Evolutionary conservation across 2,329 filamentous ascomycete species (phyloP).

Genomic region (Aspergillus fischeri): DNA sequence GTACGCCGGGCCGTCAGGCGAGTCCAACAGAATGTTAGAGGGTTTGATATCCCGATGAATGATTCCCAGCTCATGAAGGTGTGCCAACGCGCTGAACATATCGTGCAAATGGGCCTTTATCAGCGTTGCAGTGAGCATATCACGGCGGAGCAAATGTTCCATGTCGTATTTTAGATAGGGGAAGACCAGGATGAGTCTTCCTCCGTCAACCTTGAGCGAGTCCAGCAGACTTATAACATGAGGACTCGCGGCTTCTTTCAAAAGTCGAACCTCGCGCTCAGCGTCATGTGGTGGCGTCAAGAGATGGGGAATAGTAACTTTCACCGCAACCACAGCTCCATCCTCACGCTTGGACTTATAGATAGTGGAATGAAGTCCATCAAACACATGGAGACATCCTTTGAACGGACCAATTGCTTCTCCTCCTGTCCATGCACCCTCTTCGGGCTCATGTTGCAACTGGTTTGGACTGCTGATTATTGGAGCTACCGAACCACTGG

Average conservation of each 20-base stretch:
- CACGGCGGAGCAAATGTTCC: conserved; percentile 57
- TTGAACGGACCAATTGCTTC: conserved; percentile 52
- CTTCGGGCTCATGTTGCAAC: conserved; percentile 16
- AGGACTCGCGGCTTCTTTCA: conserved; percentile 56
- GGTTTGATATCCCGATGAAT: conserved; percentile 95
- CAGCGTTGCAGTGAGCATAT: conserved; percentile 38
- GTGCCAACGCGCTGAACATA: conserved; percentile 64
- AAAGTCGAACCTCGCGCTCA: conserved; percentile 70
- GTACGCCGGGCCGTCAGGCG: conserved; percentile 65
- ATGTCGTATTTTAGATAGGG: conserved; percentile 77
- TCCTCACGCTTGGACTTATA: conserved; percentile 60
- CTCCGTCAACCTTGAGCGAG: conserved; percentile 65
- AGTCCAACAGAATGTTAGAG: conserved; percentile 73
- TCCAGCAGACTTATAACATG: conserved; percentile 66
- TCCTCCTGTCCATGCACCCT: conserved; percentile 28
- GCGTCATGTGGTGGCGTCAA: conserved; percentile 80
- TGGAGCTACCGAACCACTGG: conserved; percentile 15
- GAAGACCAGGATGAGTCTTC: conserved; percentile 74
- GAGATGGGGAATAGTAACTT: conserved; percentile 73
- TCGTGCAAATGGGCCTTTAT: conserved; percentile 56
- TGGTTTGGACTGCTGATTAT: conserved; percentile 22
- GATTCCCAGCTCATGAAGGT: conserved; percentile 70
- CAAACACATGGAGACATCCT: conserved; percentile 53
- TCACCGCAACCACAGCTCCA: conserved; percentile 63
- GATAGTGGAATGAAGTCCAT: conserved; percentile 77